Conservation (phyloP, 2,329 filamentous ascomycete species). For the Penicillium sp. region DNA sequence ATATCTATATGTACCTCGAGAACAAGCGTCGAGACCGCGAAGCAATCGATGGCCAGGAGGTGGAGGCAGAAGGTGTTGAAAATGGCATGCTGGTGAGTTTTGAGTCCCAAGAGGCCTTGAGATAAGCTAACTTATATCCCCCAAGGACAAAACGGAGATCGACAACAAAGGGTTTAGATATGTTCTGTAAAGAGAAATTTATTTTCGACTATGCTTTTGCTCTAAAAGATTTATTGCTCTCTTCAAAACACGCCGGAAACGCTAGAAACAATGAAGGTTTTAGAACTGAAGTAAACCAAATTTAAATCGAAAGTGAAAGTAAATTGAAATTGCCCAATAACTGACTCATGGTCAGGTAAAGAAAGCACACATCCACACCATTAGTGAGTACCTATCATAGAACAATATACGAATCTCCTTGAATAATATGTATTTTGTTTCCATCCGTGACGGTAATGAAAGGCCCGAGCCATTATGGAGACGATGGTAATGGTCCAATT, state of each 20-base stretch:
- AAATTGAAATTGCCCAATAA: background rate
- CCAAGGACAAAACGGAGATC: constrained; percentile 52
- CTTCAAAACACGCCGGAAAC: background rate
- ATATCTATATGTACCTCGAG: constrained; percentile 55
- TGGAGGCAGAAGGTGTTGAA: constrained; percentile 54
- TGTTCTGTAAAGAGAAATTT: constrained; percentile 38
- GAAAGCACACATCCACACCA: no score
- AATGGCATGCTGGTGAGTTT: constrained; percentile 51
- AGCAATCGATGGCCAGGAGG: constrained; percentile 40
- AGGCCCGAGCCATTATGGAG: no score
- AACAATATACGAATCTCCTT: background rate
- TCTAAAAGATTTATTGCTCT: background rate
- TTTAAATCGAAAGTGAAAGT: background rate
- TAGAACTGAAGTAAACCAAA: background rate
- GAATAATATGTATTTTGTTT: no score
- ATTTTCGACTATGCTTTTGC: background rate
- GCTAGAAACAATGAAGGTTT: background rate
- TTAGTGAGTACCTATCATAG: no score
- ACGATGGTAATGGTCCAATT: no score
- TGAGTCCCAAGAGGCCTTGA: background rate
- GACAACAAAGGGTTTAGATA: constrained; percentile 58
- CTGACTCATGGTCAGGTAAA: no score
- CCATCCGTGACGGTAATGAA: no score
- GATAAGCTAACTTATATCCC: background rate
- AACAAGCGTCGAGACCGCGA: constrained; percentile 57